These are phyloP conservation scores for Isabelozyma heimii DNA, from an alignment of 805 yeast species.

Conservation along the genomic window DNA sequence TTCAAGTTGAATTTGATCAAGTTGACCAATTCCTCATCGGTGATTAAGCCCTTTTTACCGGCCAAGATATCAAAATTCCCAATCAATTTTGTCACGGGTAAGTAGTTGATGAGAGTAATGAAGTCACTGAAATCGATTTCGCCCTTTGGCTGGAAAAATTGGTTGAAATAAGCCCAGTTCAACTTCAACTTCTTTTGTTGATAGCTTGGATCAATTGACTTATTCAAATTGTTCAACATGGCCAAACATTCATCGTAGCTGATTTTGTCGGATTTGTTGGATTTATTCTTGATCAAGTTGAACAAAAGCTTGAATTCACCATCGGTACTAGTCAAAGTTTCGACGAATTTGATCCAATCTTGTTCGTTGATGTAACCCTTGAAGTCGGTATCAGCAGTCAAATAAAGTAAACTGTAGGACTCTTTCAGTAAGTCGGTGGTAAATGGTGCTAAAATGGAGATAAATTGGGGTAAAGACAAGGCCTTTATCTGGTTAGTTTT, in stretches of 20 bases:
- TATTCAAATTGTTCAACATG: conserved; percentile 33
- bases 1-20: conserved; percentile 35
- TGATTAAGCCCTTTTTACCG: conserved; percentile 28
- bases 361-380: conserved; percentile 64
- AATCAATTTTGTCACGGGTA: conserved; percentile 45
- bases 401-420: conserved; percentile 56
- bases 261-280: conserved; percentile 13
- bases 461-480: conserved; percentile 35
- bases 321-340: conserved; percentile 34
- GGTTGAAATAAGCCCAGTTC: conserved; percentile 42
- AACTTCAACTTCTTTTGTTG: conserved; percentile 40
- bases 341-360: conserved; percentile 76
- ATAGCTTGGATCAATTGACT: conserved; percentile 39
- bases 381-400: conserved; percentile 71
- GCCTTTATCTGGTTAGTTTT: conserved; percentile 15
- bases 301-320: conserved; percentile 29
- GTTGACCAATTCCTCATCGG: conserved; percentile 26
- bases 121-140: conserved; percentile 37
- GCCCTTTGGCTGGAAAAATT: conserved; percentile 40
- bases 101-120: conserved; percentile 37
- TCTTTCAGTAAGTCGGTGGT: conserved; percentile 37
- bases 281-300: conserved; percentile 16
- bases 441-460: conserved; percentile 39
- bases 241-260: conserved; percentile 34
- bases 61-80: conserved; percentile 40